Conservation (phyloP, 2,329 filamentous ascomycete genomes). For the Bipolaris sorokiniana region DNA sequence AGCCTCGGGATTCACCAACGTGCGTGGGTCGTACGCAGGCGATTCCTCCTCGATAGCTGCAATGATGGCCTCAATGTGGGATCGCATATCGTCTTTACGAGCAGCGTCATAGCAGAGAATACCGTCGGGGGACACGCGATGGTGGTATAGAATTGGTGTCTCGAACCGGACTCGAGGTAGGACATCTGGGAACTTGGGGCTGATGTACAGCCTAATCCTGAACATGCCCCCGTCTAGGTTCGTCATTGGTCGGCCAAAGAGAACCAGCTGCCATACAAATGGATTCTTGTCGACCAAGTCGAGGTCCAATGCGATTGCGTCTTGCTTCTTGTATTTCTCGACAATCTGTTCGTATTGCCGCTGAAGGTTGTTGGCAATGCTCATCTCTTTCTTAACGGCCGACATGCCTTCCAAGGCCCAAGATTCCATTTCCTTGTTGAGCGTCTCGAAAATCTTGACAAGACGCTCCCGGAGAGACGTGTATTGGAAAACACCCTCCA, state of each 20-base stretch:
- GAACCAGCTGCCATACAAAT: constrained; percentile 86
- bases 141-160: constrained; percentile 79
- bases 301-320: constrained; percentile 74
- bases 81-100: constrained; percentile 76
- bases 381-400: constrained; percentile 68
- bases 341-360: constrained; percentile 85
- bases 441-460: constrained; percentile 67
- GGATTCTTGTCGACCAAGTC: constrained; percentile 81
- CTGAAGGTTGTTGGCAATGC: constrained; percentile 80
- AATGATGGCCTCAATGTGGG: constrained; percentile 85
- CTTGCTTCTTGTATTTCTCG: constrained; percentile 73
- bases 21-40: constrained; percentile 88
- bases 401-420: constrained; percentile 75
- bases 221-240: constrained; percentile 90
- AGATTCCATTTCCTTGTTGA: constrained; percentile 72
- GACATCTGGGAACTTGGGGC: constrained; percentile 83
- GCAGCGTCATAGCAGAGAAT: constrained; percentile 76
- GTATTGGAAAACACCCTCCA: constrained; percentile 89
- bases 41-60: constrained; percentile 83
- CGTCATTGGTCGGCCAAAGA: constrained; percentile 91
- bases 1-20: constrained; percentile 84
- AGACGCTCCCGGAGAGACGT: constrained; percentile 73
- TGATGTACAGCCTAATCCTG: constrained; percentile 78
- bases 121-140: constrained; percentile 80
- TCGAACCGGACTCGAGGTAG: constrained; percentile 84